phyloP scores from a whole-genome alignment of 2,329 filamentous ascomycete species.

The Diaporthe citriasiana region DNA sequence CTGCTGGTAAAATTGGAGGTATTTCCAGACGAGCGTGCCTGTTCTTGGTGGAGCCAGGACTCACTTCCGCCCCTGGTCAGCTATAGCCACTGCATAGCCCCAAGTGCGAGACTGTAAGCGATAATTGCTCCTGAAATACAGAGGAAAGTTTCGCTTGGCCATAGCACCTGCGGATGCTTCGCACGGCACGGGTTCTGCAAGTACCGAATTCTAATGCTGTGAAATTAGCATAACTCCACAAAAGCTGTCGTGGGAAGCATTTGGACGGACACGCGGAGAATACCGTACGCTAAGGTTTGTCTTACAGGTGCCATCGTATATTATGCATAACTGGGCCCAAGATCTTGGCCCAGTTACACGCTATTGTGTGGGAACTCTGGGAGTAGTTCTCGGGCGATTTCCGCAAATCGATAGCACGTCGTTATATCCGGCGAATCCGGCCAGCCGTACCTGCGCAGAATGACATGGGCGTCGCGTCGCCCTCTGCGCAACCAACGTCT shows the following conservation, averaged over 20 bases:
- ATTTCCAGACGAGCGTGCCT: slow-evolving; percentile 6
- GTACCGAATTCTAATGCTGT: not conserved
- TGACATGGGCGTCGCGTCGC: not conserved
- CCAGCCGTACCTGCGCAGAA: no score
- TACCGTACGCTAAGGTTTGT: not conserved
- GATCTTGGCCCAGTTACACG: slow-evolving; percentile 6
- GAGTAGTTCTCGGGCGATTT: slow-evolving; percentile 11
- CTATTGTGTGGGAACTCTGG: not conserved
- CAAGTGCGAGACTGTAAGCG: not conserved
- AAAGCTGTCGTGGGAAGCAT: not conserved
- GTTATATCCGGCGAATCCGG: not conserved
- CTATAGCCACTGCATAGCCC: not conserved
- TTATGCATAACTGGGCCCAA: slow-evolving; percentile 7
- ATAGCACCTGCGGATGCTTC: not conserved
- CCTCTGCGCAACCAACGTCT: not conserved
- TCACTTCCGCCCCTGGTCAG: not conserved
- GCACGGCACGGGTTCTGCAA: not conserved
- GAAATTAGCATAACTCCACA: no score
- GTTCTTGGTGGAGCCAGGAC: not conserved
- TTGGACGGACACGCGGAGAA: not conserved
- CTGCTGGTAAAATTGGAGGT: not conserved
- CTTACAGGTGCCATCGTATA: not conserved
- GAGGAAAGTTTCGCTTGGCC: not conserved
- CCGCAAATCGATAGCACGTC: not conserved
- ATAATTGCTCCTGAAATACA: not conserved